Evolutionary conservation across 441 rosid species (phyloP).

Genomic region (Breynia disticha): DNA sequence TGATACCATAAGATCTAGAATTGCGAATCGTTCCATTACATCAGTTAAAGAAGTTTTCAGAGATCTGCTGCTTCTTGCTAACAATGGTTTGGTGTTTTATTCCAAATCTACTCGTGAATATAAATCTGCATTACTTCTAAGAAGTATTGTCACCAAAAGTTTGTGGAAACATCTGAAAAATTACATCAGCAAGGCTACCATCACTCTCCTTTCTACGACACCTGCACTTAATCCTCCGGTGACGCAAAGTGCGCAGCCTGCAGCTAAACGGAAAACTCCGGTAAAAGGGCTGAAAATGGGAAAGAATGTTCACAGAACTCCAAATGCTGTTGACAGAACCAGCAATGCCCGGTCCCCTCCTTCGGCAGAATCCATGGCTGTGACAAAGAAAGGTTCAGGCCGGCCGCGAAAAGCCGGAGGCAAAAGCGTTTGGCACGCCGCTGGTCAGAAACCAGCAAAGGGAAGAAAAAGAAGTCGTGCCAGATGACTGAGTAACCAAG

Average conservation of each 20-base stretch:
- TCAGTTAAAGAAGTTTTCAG: conserved; percentile 57
- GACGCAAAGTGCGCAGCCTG: conserved; percentile 28
- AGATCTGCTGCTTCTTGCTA: conserved; percentile 61
- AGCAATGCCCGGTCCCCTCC: conserved; percentile 24
- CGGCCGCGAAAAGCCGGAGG: conserved; percentile 25
- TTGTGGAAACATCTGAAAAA: conserved; percentile 36
- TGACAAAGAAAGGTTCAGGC: conserved; percentile 26
- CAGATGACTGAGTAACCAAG: conserved; percentile 14
- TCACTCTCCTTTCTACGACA: conserved; percentile 11
- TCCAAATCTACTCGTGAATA: conserved; percentile 73
- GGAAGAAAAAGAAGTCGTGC: conserved; percentile 36
- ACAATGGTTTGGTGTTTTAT: conserved; percentile 67
- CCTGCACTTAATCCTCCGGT: conserved; percentile 25
- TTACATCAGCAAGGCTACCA: conserved; percentile 22
- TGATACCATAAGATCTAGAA: conserved; percentile 56
- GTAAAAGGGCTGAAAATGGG: conserved; percentile 17
- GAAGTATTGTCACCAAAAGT: conserved; percentile 49
- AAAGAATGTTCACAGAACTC: conserved; percentile 16
- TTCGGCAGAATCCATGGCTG: conserved; percentile 27
- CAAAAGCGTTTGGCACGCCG: conserved; percentile 11
- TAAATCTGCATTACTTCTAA: conserved; percentile 57
- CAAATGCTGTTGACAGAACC: conserved; percentile 27
- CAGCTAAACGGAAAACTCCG: conserved; percentile 7
- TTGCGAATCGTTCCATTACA: conserved; percentile 28
- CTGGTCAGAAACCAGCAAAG: conserved; percentile 18